These are phyloP conservation scores for Gaultheria prostrata DNA, from an alignment of 148 eudicot genomes.

Conservation along the genomic window DNA sequence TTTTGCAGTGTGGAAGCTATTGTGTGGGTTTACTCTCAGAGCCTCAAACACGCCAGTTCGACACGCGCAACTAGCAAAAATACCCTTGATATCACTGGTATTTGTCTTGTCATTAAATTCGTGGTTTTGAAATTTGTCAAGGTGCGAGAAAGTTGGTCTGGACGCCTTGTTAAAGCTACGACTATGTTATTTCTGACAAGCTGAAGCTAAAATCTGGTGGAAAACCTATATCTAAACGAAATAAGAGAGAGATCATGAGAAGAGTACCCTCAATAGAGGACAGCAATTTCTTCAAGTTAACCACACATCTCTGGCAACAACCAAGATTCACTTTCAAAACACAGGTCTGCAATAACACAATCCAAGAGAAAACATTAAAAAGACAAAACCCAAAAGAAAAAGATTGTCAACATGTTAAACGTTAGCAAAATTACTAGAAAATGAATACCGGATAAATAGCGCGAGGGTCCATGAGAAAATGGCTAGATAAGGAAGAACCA, in stretches of 20 bases:
- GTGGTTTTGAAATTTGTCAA: background rate
- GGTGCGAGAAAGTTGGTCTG: background rate
- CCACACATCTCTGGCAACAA: slow-evolving; percentile 10
- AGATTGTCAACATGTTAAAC: no score
- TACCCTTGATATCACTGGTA: background rate
- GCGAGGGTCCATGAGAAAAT: background rate
- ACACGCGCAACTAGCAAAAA: background rate
- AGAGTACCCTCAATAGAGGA: background rate
- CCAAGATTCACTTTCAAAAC: slow-evolving; percentile 14
- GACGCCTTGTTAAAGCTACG: no score
- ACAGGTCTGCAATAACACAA: slow-evolving; percentile 10
- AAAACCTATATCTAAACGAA: background rate
- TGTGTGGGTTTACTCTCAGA: background rate
- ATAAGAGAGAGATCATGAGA: background rate
- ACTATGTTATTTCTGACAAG: background rate
- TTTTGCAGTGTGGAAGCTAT: background rate
- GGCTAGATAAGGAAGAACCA: background rate
- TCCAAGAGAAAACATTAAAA: background rate
- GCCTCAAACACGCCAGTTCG: background rate
- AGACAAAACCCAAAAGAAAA: background rate
- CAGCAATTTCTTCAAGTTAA: slow-evolving; percentile 2
- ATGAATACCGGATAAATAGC: background rate
- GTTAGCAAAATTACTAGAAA: background rate
- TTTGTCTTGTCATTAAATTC: background rate
- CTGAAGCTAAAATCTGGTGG: background rate